Percentiles rank a stretch among this genome's conserved stretches.
Evolutionary conservation across 495 filamentous ascomycete genomes (phyloP).

Genomic region (Polyplosphaeria fusca): DNA sequence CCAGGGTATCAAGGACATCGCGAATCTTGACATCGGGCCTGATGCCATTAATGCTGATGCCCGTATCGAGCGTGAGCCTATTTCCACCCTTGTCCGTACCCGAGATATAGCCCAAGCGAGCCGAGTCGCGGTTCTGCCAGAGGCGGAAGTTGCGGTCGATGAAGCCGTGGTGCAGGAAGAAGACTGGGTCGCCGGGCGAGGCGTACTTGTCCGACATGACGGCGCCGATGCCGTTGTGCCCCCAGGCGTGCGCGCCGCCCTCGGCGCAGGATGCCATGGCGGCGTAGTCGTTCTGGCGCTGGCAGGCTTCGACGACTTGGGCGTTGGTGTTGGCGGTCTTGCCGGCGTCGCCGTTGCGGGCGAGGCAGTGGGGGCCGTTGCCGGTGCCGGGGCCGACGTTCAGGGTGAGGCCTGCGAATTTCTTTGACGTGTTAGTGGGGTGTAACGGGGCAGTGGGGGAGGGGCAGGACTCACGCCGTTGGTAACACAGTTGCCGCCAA

Average conservation of each 20-base stretch:
- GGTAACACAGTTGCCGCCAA: constrained; percentile 19
- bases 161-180: constrained; percentile 66
- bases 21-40: constrained; percentile 13
- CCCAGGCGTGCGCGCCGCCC: constrained; percentile 60
- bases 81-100: constrained; percentile 15
- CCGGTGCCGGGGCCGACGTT: constrained; percentile 22
- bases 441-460: neutral
- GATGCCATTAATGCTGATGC: constrained; percentile 8
- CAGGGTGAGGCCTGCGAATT: constrained; percentile 16
- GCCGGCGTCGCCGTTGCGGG: constrained; percentile 17
- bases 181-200: constrained; percentile 63
- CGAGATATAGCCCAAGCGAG: constrained; percentile 1
- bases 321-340: constrained; percentile 15
- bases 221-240: constrained; percentile 61
- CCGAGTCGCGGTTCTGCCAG: constrained; percentile 54
- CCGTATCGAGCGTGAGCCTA: constrained; percentile 11
- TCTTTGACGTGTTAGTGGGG: constrained; percentile 5
- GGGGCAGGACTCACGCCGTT: constrained; percentile 13
- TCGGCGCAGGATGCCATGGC: constrained; percentile 28
- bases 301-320: constrained; percentile 15
- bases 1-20: constrained; percentile 23
- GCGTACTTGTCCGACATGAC: constrained; percentile 56
- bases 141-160: constrained; percentile 68
- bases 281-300: constrained; percentile 11
- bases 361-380: constrained; percentile 21